phyloP scores from a whole-genome alignment of 257 asterid genomes.

The Nicotiana knightiana region DNA sequence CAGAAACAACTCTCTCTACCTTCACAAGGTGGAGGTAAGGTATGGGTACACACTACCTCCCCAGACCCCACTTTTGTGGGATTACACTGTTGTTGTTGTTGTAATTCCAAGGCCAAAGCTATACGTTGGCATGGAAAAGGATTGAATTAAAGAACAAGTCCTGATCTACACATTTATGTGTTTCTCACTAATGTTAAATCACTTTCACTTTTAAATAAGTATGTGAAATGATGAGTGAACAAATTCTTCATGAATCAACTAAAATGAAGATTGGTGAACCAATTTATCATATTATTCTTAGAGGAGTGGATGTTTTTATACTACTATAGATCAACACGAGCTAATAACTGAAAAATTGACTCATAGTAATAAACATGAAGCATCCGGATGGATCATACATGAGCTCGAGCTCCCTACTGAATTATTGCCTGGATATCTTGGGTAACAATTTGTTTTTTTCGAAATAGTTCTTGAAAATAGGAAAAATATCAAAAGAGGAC shows the following conservation, averaged over 20 bases:
- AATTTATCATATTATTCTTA: neutral
- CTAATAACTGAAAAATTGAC: neutral
- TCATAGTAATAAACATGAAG: neutral
- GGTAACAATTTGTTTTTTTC: neutral
- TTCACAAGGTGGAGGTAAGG: too few species aligned
- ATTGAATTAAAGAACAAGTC: neutral
- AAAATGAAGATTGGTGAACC: neutral
- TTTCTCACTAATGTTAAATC: neutral
- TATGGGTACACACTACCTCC: too few species aligned
- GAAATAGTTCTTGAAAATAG: neutral
- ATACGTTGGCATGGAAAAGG: too few species aligned
- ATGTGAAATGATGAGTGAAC: neutral
- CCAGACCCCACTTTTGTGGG: too few species aligned
- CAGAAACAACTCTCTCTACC: too few species aligned
- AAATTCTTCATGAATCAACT: neutral
- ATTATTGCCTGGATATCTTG: neutral
- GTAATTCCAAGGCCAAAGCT: too few species aligned
- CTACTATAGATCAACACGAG: neutral
- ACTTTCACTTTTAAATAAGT: neutral
- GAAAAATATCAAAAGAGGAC: neutral
- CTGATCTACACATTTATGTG: neutral
- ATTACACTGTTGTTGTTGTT: too few species aligned
- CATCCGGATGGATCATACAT: neutral
- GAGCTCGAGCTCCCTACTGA: neutral
- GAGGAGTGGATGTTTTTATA: neutral